Evolutionary conservation across 345 rosid genomes (phyloP).

Genomic region (Ailanthus altissimus): DNA sequence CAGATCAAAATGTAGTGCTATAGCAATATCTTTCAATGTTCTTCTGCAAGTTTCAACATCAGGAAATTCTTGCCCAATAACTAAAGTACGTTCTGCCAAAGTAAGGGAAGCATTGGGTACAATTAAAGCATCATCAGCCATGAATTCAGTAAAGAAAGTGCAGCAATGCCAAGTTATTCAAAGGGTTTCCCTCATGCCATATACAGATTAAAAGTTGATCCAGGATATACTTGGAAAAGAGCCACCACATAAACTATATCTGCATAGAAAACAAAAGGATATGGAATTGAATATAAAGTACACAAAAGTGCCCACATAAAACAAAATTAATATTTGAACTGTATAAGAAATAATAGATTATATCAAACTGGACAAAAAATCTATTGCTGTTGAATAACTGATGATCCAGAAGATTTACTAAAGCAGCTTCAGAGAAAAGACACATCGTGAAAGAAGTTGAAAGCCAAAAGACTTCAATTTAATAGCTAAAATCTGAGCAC

Average conservation of each 20-base stretch:
- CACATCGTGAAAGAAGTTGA: background rate
- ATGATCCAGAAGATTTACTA: background rate
- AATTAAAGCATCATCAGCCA: constrained; percentile 70
- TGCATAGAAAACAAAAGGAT: constrained; percentile 17
- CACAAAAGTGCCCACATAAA: background rate
- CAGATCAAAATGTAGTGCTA: constrained; percentile 93
- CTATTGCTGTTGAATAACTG: background rate
- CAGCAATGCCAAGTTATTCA: constrained; percentile 23
- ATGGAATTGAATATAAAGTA: constrained; percentile 18
- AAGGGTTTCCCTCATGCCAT: constrained; percentile 28
- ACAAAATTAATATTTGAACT: too few relatives aligned
- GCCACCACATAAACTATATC: constrained; percentile 28
- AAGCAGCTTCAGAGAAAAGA: background rate
- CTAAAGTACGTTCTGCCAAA: constrained; percentile 50
- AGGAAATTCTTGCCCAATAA: constrained; percentile 87
- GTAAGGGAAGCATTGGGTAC: constrained; percentile 43
- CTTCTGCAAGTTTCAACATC: constrained; percentile 99
- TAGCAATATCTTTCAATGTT: constrained; percentile 87
- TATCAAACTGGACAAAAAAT: constrained; percentile 5
- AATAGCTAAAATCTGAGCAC: background rate
- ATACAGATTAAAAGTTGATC: constrained; percentile 16
- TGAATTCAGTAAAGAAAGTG: constrained; percentile 32
- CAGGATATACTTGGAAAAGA: constrained; percentile 16
- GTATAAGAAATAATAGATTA: background rate
- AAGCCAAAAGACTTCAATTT: background rate